Evolutionary conservation across 2,329 filamentous ascomycete genomes (phyloP), one percentile per base, ranked within the genome.

Genomic region (Penicillium italicum): DNA sequence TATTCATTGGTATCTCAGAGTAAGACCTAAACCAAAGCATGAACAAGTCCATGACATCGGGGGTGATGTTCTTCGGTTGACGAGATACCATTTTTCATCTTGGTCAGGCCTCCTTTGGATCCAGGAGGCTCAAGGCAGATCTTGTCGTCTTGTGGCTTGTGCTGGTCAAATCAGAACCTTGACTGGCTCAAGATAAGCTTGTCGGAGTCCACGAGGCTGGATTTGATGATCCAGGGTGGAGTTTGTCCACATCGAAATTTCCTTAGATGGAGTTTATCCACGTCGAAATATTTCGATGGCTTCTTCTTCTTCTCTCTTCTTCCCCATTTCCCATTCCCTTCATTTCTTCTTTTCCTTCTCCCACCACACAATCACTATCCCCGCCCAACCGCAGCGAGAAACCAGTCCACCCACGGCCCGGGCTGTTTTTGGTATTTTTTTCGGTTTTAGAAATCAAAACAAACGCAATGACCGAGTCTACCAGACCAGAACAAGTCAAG

Each of bases 1-100:
- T 58, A 59, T 58, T 62, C 60, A 57, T 64, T 64, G 45, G 49
- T 52, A 61, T 62, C 59, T 57, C 49, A 59, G 54, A 50, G 55
- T 52, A 55, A 58, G 53, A 59, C 49, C 58, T 55, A 48, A 56
- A 40, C 51, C 53, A 53, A 59, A 58, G 36, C 48, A 43, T 49
- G 40, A 16, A 30, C n/a, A 42, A 16, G 28, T 24, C 14, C 54
- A 55, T 44, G 48, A 58, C 56, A 58, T 50, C 55, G 14, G 53
- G 53, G 20, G 24, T 5, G 58, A 64, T 56, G 49, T 55, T 56
- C 53, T 46, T 55, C 43, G 41, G 55, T 33, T 36, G 22, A 50
- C 28, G 52, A 59, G 54, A 57, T 57, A 33, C 53, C 49, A 30
- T 49, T 42, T 51, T 47, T 36, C n/a, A 40, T 44, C 40, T 33